These are phyloP conservation scores for Pythium sp. DNA, from an alignment of 352 stramenopile species.

Conservation along the genomic window DNA sequence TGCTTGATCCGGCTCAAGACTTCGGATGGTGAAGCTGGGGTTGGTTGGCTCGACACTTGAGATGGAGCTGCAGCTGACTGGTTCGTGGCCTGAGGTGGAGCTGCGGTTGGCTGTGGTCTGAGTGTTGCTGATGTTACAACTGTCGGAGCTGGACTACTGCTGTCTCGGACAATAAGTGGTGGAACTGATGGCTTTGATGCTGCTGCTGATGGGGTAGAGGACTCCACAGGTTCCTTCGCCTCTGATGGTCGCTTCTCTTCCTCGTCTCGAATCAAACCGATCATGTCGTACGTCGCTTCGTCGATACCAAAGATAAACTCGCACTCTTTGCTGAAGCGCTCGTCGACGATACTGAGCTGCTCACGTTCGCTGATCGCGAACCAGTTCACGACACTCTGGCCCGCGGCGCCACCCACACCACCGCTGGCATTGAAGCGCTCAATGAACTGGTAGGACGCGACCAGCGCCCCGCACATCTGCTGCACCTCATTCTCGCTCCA, in stretches of 20 bases:
- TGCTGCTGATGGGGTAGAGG: not conserved
- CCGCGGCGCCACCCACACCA: not conserved
- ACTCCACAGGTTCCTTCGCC: not conserved
- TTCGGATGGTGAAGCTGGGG: not conserved
- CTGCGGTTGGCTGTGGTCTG: not conserved
- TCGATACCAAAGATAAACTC: constrained; percentile 1
- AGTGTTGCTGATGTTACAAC: not conserved
- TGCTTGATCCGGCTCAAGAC: not conserved
- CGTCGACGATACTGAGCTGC: not conserved
- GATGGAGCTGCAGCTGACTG: too few species aligned
- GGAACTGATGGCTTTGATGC: not conserved
- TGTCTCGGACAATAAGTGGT: not conserved
- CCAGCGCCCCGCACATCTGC: not conserved
- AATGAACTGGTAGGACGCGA: not conserved
- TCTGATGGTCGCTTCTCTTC: not conserved
- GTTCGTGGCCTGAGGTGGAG: not conserved
- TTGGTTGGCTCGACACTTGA: not conserved
- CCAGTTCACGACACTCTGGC: not conserved
- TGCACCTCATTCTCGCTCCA: not conserved
- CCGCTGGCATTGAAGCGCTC: constrained; percentile 4
- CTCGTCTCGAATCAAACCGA: not conserved
- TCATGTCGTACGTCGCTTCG: not conserved
- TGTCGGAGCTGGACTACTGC: not conserved
- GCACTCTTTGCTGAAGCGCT: not conserved
- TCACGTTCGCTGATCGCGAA: constrained; percentile 2